Conservation (phyloP, 106 monocot genomes). For the Agapanthus africanus region DNA sequence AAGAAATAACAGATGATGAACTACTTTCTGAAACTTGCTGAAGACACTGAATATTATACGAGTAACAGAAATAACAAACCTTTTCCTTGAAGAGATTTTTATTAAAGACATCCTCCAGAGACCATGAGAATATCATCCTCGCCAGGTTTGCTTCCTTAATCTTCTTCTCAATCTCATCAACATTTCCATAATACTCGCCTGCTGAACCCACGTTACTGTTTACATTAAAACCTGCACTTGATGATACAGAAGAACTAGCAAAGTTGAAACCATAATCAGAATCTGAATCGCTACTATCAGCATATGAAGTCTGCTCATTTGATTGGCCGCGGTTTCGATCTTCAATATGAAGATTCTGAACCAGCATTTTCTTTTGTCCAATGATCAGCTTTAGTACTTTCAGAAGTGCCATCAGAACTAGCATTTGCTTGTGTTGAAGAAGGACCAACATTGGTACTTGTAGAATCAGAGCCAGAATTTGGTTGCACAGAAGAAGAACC, state of each 20-base stretch:
- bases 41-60: too few species aligned
- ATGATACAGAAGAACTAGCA: background rate
- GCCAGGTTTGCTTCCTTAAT: background rate
- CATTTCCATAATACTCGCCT: too few species aligned
- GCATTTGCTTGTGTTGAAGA: background rate
- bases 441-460: background rate
- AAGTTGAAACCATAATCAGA: background rate
- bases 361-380: too few species aligned
- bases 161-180: background rate
- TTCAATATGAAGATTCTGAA: too few species aligned
- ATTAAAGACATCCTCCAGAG: background rate
- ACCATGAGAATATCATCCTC: constrained; percentile 6
- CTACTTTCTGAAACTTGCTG: too few species aligned
- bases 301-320: too few species aligned
- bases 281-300: too few species aligned
- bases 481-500: background rate
- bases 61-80: too few species aligned
- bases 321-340: too few species aligned
- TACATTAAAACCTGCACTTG: background rate
- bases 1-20: too few species aligned
- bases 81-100: background rate
- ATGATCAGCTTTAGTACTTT: too few species aligned
- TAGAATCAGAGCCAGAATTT: background rate
- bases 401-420: too few species aligned
- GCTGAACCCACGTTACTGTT: background rate